These are phyloP conservation scores for Trichoderma atrobrunneum DNA, from an alignment of 2,329 filamentous ascomycete genomes.

Conservation along the genomic window DNA sequence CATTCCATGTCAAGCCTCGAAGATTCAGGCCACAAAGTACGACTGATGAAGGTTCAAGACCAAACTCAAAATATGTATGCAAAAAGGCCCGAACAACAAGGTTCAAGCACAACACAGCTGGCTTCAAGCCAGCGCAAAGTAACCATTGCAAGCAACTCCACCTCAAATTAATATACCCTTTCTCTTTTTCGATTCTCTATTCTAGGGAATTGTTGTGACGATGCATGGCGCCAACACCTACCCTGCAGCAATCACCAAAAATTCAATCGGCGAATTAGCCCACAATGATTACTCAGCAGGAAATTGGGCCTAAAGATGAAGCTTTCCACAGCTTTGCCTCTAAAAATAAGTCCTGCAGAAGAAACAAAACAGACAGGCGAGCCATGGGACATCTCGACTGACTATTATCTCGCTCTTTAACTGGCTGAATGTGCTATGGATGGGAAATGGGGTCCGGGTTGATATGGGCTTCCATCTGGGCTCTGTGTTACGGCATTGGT, in stretches of 20 bases:
- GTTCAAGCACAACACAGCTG: not conserved
- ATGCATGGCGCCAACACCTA: not conserved
- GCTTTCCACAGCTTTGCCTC: not conserved
- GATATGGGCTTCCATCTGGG: slow-evolving; percentile 1
- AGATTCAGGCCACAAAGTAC: not conserved
- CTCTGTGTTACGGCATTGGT: not conserved
- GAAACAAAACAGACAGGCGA: not conserved
- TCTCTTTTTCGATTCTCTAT: not conserved
- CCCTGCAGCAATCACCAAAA: not conserved
- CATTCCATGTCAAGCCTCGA: no score
- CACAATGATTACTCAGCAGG: not conserved
- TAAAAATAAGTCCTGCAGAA: not conserved
- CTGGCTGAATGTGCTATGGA: not conserved
- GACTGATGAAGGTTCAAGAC: not conserved
- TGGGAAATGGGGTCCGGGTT: slow-evolving; percentile 5
- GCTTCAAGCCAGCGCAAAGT: not conserved
- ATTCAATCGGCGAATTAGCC: not conserved
- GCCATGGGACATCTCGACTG: not conserved
- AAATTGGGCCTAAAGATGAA: not conserved
- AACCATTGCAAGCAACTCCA: not conserved
- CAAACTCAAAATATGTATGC: not conserved
- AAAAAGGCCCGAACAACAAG: not conserved
- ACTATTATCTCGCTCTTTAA: not conserved
- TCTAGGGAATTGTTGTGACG: not conserved
- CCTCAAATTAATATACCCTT: not conserved